A percentile compares a stretch with the other conserved stretches of the same genome.
These are phyloP conservation scores for Leishmania aethiopica DNA, from an alignment of 208 protist genomes.

Conservation along the genomic window DNA sequence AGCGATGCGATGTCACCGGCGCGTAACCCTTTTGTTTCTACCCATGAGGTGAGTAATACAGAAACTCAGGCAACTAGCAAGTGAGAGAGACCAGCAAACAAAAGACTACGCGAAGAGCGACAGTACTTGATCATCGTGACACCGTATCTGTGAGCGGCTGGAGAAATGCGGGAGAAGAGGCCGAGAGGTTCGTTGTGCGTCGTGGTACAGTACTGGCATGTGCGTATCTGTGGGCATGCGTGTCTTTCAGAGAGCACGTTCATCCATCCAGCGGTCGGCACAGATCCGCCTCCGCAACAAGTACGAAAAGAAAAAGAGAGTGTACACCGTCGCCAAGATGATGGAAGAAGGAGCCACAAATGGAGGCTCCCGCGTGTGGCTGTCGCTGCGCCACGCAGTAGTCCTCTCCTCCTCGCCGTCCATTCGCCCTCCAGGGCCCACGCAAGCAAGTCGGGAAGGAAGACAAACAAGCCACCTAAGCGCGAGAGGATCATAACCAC, in stretches of 20 bases:
- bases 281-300: background rate
- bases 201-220: background rate
- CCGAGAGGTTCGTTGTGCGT: background rate
- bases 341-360: background rate
- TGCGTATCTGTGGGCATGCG: background rate
- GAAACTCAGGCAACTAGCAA: background rate
- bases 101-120: background rate
- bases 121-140: background rate
- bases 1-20: background rate
- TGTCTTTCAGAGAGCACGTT: background rate
- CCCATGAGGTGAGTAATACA: background rate
- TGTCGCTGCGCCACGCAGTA: background rate
- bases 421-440: background rate
- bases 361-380: background rate
- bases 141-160: background rate
- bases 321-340: background rate
- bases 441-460: background rate
- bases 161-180: background rate
- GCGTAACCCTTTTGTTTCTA: background rate
- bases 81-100: background rate
- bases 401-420: background rate
- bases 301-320: background rate
- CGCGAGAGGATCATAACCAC: background rate
- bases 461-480: background rate
- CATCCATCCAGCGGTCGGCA: background rate